Base-by-base conservation (phyloP, 2,329 filamentous ascomycete genomes). In the Phaeosphaeria sp. region DNA sequence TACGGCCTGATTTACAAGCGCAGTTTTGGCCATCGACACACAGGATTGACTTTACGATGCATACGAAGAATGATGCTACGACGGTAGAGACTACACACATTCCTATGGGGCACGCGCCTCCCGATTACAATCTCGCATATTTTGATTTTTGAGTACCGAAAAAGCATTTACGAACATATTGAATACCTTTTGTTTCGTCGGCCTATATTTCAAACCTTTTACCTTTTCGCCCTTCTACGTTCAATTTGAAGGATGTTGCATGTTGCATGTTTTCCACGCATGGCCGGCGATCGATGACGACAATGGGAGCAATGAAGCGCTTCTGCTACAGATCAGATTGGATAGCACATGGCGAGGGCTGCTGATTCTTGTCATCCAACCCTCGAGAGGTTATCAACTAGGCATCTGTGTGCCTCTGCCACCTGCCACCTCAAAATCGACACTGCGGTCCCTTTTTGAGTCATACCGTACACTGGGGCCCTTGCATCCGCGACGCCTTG, bases 51-150 rank as follows among this genome's bases (percentile, higher is more conserved):
- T 66, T 73, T 71, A 73, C 68, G 74, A 76, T 71, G 73, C 67
- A 73, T 76, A 76, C 72, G 74, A 76, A 71, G 74, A 75, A 76
- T 74, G 74, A 76, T 72, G 73, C 74, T 70, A 76, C 72, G 74
- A 75, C 67, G 66, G 74, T 77, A 77, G 74, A 77, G 69, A 75
- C 63, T 71, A 71, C 65, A 74, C 18, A 20, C 66, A 74, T 66
- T 66, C 64, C 69, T 55, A 68, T 57, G 65, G 68, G 68, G 73
- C 72, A 62, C 72, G 60, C 70, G 64, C 67, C 65, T 48, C 69
- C 65, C 62, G n/a, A n/a, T n/a, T n/a, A n/a, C n/a, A 55, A 64
- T 60, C 66, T 67, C 66, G 66, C 66, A 71, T 73, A 46, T 65
- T 63, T 54, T n/a, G 66, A 30, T 7, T 36, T 60, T 71, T 72